Percentiles rank a stretch among this genome's conserved stretches.
These are phyloP conservation scores for Picochlorum sp. DNA, from an alignment of 139 green algal species.

Conservation along the genomic window DNA sequence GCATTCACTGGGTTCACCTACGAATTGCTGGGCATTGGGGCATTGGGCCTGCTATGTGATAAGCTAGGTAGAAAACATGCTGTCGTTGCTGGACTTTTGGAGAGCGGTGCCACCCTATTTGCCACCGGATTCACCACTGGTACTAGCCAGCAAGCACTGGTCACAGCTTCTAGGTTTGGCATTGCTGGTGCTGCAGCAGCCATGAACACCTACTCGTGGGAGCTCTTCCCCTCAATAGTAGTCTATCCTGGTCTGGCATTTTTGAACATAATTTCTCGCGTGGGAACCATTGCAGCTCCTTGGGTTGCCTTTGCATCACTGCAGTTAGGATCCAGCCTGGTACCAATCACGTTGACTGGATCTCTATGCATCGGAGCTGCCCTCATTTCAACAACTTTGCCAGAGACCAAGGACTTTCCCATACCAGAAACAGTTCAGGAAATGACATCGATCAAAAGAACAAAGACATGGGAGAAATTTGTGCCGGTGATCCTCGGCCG, in stretches of 20 bases:
- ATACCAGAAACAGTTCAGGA: slow-evolving; percentile 19
- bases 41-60: slow-evolving; percentile 13
- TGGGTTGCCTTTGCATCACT: slow-evolving; percentile 6
- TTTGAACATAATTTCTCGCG: neutral
- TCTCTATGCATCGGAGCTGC: slow-evolving; percentile 7
- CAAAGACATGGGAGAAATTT: too few species aligned
- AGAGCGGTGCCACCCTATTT: slow-evolving; percentile 11
- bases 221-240: slow-evolving; percentile 16
- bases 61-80: slow-evolving; percentile 26
- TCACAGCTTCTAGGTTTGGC: slow-evolving; percentile 18
- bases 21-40: slow-evolving; percentile 18
- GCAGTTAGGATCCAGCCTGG: slow-evolving; percentile 1
- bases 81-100: slow-evolving; percentile 4
- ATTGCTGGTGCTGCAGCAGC: slow-evolving; percentile 10
- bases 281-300: neutral
- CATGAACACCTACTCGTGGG: slow-evolving; percentile 7
- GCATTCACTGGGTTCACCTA: slow-evolving; percentile 18
- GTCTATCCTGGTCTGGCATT: slow-evolving; percentile 8
- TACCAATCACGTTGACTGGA: slow-evolving; percentile 11
- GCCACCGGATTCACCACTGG: neutral
- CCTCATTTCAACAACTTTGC: slow-evolving; percentile 1
- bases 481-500: too few species aligned
- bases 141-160: slow-evolving; percentile 1
- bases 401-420: slow-evolving; percentile 8
- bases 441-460: neutral